phyloP scores from a whole-genome alignment of 495 filamentous ascomycete genomes.

The Symbiotaphrina buchneri region DNA sequence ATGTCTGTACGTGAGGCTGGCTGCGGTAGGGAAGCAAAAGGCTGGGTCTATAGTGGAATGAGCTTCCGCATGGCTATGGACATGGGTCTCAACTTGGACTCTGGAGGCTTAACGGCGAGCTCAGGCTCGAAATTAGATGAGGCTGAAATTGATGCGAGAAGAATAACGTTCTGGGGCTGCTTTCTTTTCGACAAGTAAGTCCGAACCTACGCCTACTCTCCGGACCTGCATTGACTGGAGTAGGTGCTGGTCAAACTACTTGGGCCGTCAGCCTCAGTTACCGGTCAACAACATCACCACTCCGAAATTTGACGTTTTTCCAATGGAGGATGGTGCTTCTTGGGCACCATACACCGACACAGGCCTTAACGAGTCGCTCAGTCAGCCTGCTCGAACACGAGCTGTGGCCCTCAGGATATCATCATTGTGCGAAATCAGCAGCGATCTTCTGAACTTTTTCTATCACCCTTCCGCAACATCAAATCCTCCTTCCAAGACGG shows the following conservation, averaged over 20 bases:
- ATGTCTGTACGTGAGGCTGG: constrained; percentile 97
- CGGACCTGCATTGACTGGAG: no score
- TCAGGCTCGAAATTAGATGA: constrained; percentile 42
- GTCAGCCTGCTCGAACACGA: constrained; percentile 54
- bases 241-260: constrained; percentile 92
- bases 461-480: constrained; percentile 56
- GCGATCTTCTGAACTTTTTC: constrained; percentile 72
- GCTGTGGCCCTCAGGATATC: constrained; percentile 67
- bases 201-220: not conserved
- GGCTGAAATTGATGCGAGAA: constrained; percentile 66
- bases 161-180: constrained; percentile 96
- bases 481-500: constrained; percentile 35
- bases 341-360: constrained; percentile 85
- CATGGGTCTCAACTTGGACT: constrained; percentile 78
- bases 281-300: constrained; percentile 54
- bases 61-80: constrained; percentile 97
- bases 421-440: constrained; percentile 75
- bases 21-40: constrained; percentile 83
- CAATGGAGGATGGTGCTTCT: constrained; percentile 57
- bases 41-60: constrained; percentile 97
- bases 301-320: constrained; percentile 81
- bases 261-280: constrained; percentile 79
- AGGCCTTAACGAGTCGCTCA: constrained; percentile 41
- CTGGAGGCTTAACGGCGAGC: constrained; percentile 27
- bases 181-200: constrained; percentile 83